Conservation (phyloP, 768 basidiomycete genomes). For the Rhodotorula paludigena region DNA sequence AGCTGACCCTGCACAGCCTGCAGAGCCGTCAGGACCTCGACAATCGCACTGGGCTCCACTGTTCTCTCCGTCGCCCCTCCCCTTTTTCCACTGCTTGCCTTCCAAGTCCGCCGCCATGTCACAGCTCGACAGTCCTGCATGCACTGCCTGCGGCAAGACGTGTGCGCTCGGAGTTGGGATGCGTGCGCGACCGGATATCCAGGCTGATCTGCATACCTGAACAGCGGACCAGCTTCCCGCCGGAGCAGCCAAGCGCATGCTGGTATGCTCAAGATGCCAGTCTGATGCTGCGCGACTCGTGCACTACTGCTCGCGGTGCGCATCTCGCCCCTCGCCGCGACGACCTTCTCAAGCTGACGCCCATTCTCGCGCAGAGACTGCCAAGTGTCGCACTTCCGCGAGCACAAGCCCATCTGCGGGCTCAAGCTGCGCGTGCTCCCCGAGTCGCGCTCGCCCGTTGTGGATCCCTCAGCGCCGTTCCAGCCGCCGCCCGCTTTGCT, state of each 20-base stretch:
- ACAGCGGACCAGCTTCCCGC: not conserved
- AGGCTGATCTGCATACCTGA: too few species aligned
- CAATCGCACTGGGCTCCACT: too few species aligned
- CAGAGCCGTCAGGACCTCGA: too few species aligned
- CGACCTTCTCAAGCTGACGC: not conserved
- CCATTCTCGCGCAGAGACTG: not conserved
- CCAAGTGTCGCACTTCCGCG: not conserved
- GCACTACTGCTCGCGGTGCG: conserved; percentile 8
- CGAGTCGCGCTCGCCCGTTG: not conserved
- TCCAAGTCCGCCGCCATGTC: not conserved
- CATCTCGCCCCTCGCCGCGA: not conserved
- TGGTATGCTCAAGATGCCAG: conserved; percentile 8
- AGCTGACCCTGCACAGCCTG: too few species aligned
- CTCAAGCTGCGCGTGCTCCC: not conserved
- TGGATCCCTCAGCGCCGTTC: not conserved
- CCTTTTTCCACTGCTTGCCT: too few species aligned
- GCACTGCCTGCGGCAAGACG: not conserved
- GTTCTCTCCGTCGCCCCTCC: too few species aligned
- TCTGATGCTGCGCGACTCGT: not conserved
- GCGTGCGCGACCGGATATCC: too few species aligned
- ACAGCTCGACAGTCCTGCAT: not conserved
- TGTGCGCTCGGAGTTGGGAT: too few species aligned
- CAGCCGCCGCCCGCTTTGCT: conserved; percentile 11
- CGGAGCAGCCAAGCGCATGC: not conserved
- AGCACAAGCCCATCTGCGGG: conserved; percentile 6